Percentiles rank a stretch among this genome's conserved stretches.
Conservation (phyloP, 176 grass and related monocot genomes). For the Triticum urartu region DNA sequence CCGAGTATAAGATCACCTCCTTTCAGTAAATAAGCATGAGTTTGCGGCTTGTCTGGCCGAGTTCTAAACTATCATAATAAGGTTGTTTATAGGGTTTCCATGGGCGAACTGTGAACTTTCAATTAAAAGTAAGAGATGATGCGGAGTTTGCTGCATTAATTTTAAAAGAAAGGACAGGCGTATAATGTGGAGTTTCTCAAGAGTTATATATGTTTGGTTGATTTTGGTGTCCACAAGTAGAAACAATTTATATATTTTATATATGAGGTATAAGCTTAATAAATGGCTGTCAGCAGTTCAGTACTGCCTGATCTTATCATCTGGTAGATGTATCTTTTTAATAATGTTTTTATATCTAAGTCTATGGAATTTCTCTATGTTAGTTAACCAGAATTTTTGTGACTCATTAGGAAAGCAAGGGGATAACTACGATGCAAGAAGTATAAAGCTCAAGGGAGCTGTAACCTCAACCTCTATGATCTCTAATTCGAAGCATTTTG, state of each 20-base stretch:
- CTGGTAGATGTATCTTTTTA: background rate
- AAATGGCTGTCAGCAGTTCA: background rate
- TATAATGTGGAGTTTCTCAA: background rate
- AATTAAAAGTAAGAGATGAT: slow-evolving; percentile 9
- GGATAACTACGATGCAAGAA: slow-evolving; percentile 56
- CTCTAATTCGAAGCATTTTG: slow-evolving; percentile 63
- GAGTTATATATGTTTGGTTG: background rate
- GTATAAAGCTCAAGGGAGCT: slow-evolving; percentile 82
- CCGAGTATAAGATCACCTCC: background rate
- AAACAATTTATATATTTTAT: background rate
- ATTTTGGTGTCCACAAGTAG: slow-evolving; percentile 1
- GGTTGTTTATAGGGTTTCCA: slow-evolving; percentile 3
- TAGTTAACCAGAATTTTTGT: slow-evolving; percentile 17
- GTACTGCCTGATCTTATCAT: slow-evolving; percentile 9
- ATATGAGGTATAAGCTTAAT: background rate
- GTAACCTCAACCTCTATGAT: slow-evolving; percentile 50
- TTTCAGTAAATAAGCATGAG: background rate
- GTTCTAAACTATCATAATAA: background rate
- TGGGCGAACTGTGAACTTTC: background rate
- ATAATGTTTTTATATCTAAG: background rate
- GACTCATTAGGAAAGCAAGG: slow-evolving; percentile 72
- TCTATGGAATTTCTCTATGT: slow-evolving; percentile 13
- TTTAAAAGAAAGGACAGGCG: background rate
- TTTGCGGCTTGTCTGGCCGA: background rate
- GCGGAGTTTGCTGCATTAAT: background rate